phyloP scores from a whole-genome alignment of 1,284 basidiomycete species.

The Tylopilus sp. region DNA sequence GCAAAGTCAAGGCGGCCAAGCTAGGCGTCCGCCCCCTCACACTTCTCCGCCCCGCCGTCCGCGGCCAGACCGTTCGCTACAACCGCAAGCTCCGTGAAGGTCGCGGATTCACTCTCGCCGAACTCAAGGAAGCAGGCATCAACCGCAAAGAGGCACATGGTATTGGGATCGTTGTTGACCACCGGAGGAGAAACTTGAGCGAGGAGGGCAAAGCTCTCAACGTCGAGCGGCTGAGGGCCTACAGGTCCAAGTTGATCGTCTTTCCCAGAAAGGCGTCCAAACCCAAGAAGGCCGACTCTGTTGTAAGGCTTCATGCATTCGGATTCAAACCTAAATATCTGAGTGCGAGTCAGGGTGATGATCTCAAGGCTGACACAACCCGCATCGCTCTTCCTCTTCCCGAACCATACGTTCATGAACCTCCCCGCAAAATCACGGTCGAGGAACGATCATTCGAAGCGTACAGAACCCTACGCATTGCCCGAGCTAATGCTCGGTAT shows the following conservation, averaged over 20 bases:
- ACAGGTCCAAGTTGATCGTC: conserved; percentile 85
- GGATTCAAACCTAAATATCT: not conserved
- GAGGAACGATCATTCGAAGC: conserved; percentile 91
- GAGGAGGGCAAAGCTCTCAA: conserved; percentile 98
- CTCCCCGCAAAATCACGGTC: conserved; percentile 89
- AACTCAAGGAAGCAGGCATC: conserved; percentile 97
- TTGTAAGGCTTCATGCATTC: conserved; percentile 51
- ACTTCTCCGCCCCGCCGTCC: conserved; percentile 95
- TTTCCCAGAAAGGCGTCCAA: conserved; percentile 97
- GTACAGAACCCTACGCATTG: conserved; percentile 85
- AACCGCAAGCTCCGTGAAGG: conserved; percentile 98
- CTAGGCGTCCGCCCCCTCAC: conserved; percentile 92
- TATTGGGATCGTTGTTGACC: conserved; percentile 95
- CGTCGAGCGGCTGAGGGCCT: conserved; percentile 92
- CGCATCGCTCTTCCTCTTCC: conserved; percentile 74
- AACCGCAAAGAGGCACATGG: conserved; percentile 92
- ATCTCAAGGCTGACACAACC: conserved; percentile 80
- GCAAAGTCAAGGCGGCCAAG: conserved; percentile 87
- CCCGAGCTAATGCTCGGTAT: conserved; percentile 82
- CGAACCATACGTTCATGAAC: conserved; percentile 68
- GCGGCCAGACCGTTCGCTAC: conserved; percentile 96
- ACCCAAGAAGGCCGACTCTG: conserved; percentile 92
- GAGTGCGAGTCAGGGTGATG: conserved; percentile 63
- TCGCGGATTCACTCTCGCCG: conserved; percentile 93
- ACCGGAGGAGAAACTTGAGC: conserved; percentile 94